Evolutionary conservation across 768 basidiomycete species (phyloP).

Genomic region (Boletus sp.): DNA sequence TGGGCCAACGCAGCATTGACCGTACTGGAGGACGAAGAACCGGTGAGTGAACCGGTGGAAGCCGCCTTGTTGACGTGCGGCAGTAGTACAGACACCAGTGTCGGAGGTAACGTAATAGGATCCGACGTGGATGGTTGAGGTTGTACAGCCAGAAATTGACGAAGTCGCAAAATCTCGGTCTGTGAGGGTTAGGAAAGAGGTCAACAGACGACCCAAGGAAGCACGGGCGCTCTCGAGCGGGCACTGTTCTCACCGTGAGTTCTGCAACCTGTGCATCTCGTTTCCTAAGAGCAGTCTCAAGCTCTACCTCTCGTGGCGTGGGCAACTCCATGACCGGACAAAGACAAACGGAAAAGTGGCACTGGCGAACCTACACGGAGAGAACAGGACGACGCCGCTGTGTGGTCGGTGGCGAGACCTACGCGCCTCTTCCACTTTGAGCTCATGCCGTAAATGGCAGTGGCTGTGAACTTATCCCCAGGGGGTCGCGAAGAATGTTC

Average conservation of each 20-base stretch:
- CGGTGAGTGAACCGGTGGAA: constrained; percentile 25
- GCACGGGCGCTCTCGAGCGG: constrained; percentile 21
- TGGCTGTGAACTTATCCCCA: constrained; percentile 29
- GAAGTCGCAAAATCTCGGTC: constrained; percentile 73
- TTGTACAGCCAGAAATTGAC: constrained; percentile 62
- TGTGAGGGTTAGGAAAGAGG: constrained; percentile 29
- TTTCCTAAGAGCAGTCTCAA: constrained; percentile 74
- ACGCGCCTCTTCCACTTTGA: constrained; percentile 26
- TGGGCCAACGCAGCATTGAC: constrained; percentile 76
- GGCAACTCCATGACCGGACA: constrained; percentile 61
- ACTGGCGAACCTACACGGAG: constrained; percentile 13
- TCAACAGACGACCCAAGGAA: constrained; percentile 19
- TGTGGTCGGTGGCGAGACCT: constrained; percentile 33
- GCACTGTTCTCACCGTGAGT: constrained; percentile 57
- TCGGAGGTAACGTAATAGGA: constrained; percentile 66
- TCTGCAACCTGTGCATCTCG: constrained; percentile 71
- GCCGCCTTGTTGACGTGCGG: constrained; percentile 59
- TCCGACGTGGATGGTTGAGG: constrained; percentile 58
- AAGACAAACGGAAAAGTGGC: constrained; percentile 12
- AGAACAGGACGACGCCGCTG: constrained; percentile 18
- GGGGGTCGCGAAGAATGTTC: neutral
- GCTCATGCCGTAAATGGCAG: constrained; percentile 30
- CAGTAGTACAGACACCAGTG: constrained; percentile 64
- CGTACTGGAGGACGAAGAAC: constrained; percentile 46
- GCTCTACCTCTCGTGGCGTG: constrained; percentile 72